Conservation (phyloP, 176 grass and related monocot species). For the Avena sativa region DNA sequence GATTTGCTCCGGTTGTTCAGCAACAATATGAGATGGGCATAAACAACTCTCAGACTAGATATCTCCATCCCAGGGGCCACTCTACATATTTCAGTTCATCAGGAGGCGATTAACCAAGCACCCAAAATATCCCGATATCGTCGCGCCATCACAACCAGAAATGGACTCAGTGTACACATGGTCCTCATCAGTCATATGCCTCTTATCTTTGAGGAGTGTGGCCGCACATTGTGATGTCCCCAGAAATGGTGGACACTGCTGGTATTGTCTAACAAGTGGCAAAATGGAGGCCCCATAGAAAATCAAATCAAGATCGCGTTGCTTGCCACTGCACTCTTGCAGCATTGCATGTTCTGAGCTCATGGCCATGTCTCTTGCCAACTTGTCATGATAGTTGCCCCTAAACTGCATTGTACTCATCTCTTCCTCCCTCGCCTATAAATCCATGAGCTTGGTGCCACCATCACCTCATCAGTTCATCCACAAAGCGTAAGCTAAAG, state of each 20-base stretch:
- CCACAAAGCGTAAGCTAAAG: conserved; percentile 4
- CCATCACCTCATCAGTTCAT: neutral
- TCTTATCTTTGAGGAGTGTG: neutral
- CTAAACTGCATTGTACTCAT: neutral
- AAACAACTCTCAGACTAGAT: neutral
- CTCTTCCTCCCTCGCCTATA: neutral
- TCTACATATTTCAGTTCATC: neutral
- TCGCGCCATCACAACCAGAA: neutral
- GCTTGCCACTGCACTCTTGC: neutral
- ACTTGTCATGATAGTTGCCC: neutral
- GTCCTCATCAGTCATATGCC: neutral
- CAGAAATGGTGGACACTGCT: neutral
- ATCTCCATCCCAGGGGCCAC: neutral
- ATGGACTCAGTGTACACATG: neutral
- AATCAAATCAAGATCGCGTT: conserved; percentile 7
- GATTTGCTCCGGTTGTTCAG: neutral
- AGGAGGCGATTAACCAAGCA: neutral
- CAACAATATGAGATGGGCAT: conserved; percentile 4
- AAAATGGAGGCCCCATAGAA: neutral
- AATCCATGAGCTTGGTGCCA: neutral
- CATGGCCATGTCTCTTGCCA: conserved; percentile 8
- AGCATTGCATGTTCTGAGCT: neutral
- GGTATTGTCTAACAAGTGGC: neutral
- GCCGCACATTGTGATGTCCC: neutral
- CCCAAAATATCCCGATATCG: neutral